A percentile compares a stretch with the other conserved stretches of the same genome.
Evolutionary conservation across 2,329 filamentous ascomycete species (phyloP).

Genomic region (Aspergillus tamarii): DNA sequence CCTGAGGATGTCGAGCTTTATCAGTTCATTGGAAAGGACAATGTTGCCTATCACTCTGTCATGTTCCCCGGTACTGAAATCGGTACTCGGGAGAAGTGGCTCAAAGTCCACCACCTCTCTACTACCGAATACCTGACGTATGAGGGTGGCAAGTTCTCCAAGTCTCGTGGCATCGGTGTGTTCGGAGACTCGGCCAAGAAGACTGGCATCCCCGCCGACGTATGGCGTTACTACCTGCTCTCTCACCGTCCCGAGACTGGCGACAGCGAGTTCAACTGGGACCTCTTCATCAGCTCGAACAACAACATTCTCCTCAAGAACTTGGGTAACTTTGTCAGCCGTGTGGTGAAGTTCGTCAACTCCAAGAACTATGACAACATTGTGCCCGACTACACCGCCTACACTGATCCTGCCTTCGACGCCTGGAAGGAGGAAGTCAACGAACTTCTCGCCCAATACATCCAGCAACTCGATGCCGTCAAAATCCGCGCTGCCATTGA

Average conservation of each 20-base stretch:
- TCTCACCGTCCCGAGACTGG: constrained; percentile 82
- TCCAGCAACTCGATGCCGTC: constrained; percentile 61
- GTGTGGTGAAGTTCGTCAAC: constrained; percentile 68
- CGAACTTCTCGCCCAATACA: constrained; percentile 57
- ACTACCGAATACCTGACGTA: constrained; percentile 91
- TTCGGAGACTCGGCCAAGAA: constrained; percentile 89
- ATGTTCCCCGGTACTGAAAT: constrained; percentile 89
- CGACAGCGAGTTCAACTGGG: constrained; percentile 91
- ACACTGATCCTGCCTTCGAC: constrained; percentile 60
- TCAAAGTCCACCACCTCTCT: constrained; percentile 82
- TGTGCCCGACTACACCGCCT: constrained; percentile 55
- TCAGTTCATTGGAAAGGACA: constrained; percentile 95
- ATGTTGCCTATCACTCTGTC: constrained; percentile 84
- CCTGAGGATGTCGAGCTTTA: constrained; percentile 85
- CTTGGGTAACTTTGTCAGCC: constrained; percentile 73
- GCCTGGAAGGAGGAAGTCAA: constrained; percentile 52
- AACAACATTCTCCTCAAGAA: constrained; percentile 85
- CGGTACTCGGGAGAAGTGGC: constrained; percentile 84
- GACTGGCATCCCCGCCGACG: constrained; percentile 79
- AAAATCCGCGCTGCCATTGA: constrained; percentile 61
- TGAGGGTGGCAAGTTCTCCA: constrained; percentile 88
- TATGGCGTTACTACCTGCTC: constrained; percentile 93
- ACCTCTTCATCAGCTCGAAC: constrained; percentile 78
- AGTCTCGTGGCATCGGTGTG: constrained; percentile 85
- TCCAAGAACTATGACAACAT: constrained; percentile 14